Base-by-base conservation (phyloP, 805 yeast species). In the Metschnikowia chrysomelidarum region DNA sequence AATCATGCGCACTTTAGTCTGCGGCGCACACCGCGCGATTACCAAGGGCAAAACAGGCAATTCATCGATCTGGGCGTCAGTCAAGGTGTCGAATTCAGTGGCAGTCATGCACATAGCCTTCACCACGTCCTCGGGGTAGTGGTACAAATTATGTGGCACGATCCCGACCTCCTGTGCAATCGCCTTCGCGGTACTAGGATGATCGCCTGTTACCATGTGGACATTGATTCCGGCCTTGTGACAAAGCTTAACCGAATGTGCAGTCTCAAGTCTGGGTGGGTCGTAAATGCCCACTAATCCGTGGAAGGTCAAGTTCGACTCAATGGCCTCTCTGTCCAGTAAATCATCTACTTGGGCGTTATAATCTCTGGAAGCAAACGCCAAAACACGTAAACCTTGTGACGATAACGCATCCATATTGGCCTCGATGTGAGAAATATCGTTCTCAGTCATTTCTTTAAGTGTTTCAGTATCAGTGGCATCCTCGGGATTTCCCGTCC, bases 1-100 rank as follows among this genome's bases (percentile, higher is more conserved):
- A 50, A 83, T 81, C 80, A 84, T 78, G 45, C 87, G 69, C 12
- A 82, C 89, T 56, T 84, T 83, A 16, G 89, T 82, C 55, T 78
- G 81, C 2, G 91, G 91, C 4, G 89, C 83, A 62, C 89, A 83
- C 42, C 91, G 68, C 2, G 91, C 91, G 60, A 83, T 77, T 19
- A 82, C 91, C 30, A 82, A 63, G 2, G 89, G 89, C 30, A 83
- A 62, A 6, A 78, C 78, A 0, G 87, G 86, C 24, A 63, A 53
- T 2, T 47, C 50, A 49, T 82, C 89, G 46, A 83, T 69, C 49
- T 81, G 70, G 1, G 64, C 75, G 36, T 82, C 85, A 3, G 70
- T 39, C 33, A 83, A 64, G 3, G 69, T 64, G 54, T 82, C 89
- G 61, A 83, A 84, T 41, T 82, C 79, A 34, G 68, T 48, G 3